Percentiles rank a stretch among this genome's conserved stretches.
These are phyloP conservation scores for Tympanopsis confertula DNA, from an alignment of 2,329 filamentous ascomycete species.

Conservation along the genomic window DNA sequence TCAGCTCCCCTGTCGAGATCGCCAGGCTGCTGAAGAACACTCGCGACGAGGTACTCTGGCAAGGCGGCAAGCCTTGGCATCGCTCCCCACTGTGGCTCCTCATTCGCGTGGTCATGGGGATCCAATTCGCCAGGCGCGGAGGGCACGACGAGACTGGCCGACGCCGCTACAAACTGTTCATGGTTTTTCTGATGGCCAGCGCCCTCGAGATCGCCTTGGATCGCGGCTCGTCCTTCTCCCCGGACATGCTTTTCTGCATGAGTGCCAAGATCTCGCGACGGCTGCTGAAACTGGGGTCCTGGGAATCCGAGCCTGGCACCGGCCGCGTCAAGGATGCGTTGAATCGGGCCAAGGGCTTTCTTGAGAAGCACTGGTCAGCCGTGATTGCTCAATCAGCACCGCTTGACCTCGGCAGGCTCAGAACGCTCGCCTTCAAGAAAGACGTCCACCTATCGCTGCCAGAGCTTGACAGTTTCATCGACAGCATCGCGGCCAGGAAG, in stretches of 20 bases:
- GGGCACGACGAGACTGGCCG: background rate
- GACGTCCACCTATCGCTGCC: constrained; percentile 6
- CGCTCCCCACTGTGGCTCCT: constrained; percentile 42
- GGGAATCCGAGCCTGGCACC: background rate
- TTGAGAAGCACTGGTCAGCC: constrained; percentile 1
- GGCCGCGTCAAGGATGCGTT: constrained; percentile 3
- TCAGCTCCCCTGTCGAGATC: constrained; percentile 15
- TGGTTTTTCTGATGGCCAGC: constrained; percentile 28
- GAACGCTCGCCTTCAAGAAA: constrained; percentile 6
- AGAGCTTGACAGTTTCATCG: constrained; percentile 5
- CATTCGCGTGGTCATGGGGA: constrained; percentile 36
- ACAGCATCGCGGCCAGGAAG: background rate
- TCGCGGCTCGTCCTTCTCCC: too few relatives aligned
- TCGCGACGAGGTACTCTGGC: constrained; percentile 39
- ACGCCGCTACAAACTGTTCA: constrained; percentile 35
- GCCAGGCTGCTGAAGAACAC: constrained; percentile 34
- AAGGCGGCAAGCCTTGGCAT: constrained; percentile 28
- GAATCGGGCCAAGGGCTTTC: background rate
- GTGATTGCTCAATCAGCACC: constrained; percentile 1
- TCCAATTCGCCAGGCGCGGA: constrained; percentile 7
- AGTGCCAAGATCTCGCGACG: constrained; percentile 29
- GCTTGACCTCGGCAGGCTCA: constrained; percentile 3
- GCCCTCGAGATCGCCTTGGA: constrained; percentile 16
- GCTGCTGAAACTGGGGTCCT: constrained; percentile 22
- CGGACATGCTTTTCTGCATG: too few relatives aligned